These are phyloP conservation scores for Nyctanthes arbortristis DNA, from an alignment of 257 asterid species.

Conservation along the genomic window DNA sequence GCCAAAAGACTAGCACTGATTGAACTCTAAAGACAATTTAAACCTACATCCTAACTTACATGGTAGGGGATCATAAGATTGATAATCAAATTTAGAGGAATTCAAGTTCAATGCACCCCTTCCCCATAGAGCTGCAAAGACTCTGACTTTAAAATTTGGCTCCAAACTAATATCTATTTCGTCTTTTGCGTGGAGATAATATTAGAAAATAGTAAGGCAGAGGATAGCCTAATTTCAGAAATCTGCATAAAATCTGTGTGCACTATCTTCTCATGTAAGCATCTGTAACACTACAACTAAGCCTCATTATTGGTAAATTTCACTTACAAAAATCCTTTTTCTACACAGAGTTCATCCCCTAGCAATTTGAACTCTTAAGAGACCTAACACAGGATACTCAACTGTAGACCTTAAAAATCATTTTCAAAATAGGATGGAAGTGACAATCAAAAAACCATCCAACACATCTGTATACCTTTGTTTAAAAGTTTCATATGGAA, in stretches of 20 bases:
- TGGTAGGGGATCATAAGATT: background rate
- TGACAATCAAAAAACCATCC: background rate
- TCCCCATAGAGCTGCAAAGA: background rate
- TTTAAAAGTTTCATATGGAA: constrained; percentile 86
- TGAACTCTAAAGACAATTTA: background rate
- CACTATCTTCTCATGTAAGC: background rate
- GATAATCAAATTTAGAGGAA: background rate
- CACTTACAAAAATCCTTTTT: background rate
- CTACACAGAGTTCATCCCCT: background rate
- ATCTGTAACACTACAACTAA: background rate
- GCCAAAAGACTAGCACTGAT: constrained; percentile 2
- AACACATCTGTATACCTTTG: constrained; percentile 52
- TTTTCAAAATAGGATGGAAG: background rate
- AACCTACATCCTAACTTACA: background rate
- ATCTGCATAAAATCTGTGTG: background rate
- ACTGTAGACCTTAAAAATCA: background rate
- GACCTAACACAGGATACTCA: background rate
- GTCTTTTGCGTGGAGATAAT: background rate
- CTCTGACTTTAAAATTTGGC: background rate
- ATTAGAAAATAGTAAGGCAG: background rate
- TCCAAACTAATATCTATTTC: background rate
- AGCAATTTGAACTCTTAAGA: background rate
- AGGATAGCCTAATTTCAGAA: background rate
- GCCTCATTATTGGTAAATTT: background rate
- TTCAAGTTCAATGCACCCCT: background rate